Conservation (phyloP, 148 eudicot species). For the Pouteria glomerata region DNA sequence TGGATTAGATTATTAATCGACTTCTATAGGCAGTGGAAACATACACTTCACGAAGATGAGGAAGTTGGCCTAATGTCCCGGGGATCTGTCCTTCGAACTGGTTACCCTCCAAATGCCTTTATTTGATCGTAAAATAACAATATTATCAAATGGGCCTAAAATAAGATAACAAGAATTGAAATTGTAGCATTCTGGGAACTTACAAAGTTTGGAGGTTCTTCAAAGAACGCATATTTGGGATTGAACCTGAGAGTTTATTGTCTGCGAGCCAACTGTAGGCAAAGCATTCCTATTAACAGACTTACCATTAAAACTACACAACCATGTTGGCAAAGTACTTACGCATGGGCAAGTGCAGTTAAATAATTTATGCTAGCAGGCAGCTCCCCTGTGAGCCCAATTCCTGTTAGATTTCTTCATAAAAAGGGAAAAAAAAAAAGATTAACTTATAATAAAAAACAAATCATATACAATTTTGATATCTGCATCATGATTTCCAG, state of each 20-base stretch:
- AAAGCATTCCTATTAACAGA: not conserved
- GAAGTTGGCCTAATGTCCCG: conserved; percentile 47
- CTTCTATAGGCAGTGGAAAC: not conserved
- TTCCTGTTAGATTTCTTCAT: conserved; percentile 60
- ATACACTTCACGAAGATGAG: conserved; percentile 67
- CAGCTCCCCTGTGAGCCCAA: conserved; percentile 50
- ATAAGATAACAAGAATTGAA: not conserved
- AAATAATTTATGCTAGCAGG: conserved; percentile 38
- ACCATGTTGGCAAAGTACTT: conserved; percentile 18
- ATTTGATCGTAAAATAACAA: conserved; percentile 6
- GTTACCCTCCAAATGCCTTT: conserved; percentile 80
- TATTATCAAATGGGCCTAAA: not conserved
- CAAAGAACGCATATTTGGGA: conserved; percentile 61
- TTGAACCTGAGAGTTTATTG: conserved; percentile 58
- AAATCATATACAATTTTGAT: not conserved
- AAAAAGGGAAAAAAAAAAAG: not conserved
- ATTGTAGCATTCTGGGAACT: conserved; percentile 15
- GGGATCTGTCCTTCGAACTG: conserved; percentile 72
- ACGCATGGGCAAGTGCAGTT: conserved; percentile 47
- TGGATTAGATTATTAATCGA: not conserved
- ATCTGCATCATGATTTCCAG: not conserved
- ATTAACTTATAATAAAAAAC: not conserved
- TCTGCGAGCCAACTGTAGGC: conserved; percentile 52
- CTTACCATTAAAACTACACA: not conserved
- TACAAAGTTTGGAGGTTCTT: conserved; percentile 54